Base-by-base conservation (phyloP, 345 rosid genomes). In the Lepidium africanum region DNA sequence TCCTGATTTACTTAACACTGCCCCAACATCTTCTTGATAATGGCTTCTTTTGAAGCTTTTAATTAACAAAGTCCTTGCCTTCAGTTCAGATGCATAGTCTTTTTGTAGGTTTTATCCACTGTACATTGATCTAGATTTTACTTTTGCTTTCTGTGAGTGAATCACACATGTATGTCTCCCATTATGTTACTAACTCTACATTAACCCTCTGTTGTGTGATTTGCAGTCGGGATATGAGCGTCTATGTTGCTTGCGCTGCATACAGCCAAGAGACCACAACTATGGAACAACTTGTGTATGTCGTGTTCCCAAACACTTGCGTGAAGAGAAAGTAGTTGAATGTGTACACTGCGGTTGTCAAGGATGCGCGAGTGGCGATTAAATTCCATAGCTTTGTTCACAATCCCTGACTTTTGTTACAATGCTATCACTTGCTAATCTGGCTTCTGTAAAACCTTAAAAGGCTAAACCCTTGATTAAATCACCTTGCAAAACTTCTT, bases 191-290 rank as follows among this genome's bases (percentile, higher is more conserved):
- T 38, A 10, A 27, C 59, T 55, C 36, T 56, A 1, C 41, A 11
- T 2, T 16, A 48, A 10, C 36, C 13, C 56, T 65, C 8, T 70
- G 43, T 17, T 48, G n/a, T 57, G 42, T 66, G 36, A 33, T 36
- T 65, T 83, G 78, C 85, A 92, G 96, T 82, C 87, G 6, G 93
- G 91, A 9, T 90, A 90, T 52, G 98, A 92, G 61, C 85, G 89
- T 4, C 74, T 92, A 13, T 90, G 96, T 74, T 88, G 98, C 83
- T 73, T 90, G 61, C 80, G 85, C 5, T 90, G 93, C 81, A 90
- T 90, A 51, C 98, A 90, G 79, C 93, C 93, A 2, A 75, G 86
- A 35, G 96, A 92, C 77, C 96, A 87, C 81, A 90, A 88, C 85
- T 92, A 85, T 5, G 86, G 84, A 57, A 85, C 96, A 6, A 86